Conservation (phyloP, 2,329 filamentous ascomycete species). For the Stenocarpella maydis region DNA sequence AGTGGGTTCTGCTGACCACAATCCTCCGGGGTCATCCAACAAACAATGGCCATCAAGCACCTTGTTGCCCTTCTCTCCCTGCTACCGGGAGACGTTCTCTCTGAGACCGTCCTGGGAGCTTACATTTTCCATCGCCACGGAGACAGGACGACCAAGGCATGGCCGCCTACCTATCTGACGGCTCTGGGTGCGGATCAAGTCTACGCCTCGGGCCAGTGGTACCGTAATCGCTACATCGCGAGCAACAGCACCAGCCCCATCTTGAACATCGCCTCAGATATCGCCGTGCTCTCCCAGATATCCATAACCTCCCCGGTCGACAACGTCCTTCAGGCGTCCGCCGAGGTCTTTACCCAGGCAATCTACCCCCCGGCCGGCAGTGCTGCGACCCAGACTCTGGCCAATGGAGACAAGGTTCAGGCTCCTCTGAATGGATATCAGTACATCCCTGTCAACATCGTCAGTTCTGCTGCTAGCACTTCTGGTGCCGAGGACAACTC, state of each 20-base stretch:
- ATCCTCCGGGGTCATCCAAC: neutral
- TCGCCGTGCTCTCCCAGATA: constrained; percentile 76
- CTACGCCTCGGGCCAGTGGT: constrained; percentile 76
- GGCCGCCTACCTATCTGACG: constrained; percentile 76
- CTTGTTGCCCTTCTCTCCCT: constrained; percentile 52
- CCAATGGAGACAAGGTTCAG: constrained; percentile 72
- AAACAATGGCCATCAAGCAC: constrained; percentile 51
- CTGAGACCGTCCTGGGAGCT: constrained; percentile 79
- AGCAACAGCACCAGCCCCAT: constrained; percentile 67
- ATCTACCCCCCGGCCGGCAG: constrained; percentile 81
- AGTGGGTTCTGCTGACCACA: neutral
- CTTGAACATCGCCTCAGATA: constrained; percentile 68
- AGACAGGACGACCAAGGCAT: constrained; percentile 82
- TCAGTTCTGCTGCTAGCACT: constrained; percentile 62
- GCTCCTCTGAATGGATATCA: constrained; percentile 83
- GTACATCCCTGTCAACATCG: constrained; percentile 76
- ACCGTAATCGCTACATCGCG: constrained; percentile 77
- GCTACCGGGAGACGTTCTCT: constrained; percentile 42
- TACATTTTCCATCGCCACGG: constrained; percentile 92
- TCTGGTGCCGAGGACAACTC: constrained; percentile 62
- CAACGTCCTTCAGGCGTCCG: constrained; percentile 81
- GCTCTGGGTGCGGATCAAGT: constrained; percentile 81
- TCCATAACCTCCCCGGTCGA: constrained; percentile 76
- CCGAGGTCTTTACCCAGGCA: constrained; percentile 81
- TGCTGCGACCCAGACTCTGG: constrained; percentile 66